Percentiles rank a stretch among this genome's conserved stretches.
Evolutionary conservation across 495 filamentous ascomycete species (phyloP).

Genomic region (Aspergillus ostianus): DNA sequence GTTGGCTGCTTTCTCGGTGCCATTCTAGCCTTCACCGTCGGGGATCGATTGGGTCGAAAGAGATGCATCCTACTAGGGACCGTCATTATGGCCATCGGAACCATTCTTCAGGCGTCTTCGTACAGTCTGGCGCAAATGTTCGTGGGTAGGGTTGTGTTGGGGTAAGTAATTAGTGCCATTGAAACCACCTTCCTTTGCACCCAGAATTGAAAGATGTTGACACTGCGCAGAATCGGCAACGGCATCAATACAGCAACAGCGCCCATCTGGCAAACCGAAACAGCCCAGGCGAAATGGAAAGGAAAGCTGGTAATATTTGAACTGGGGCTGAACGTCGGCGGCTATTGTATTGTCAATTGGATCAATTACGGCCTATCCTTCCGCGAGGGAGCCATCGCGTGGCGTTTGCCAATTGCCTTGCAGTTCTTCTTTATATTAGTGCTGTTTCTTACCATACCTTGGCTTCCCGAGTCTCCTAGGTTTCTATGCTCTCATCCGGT

Average conservation of each 20-base stretch:
- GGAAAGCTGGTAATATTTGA: conserved; percentile 62
- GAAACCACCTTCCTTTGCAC: not conserved
- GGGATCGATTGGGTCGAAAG: conserved; percentile 57
- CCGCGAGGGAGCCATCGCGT: conserved; percentile 40
- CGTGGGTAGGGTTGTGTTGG: conserved; percentile 54
- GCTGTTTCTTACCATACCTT: conserved; percentile 47
- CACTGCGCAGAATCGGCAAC: conserved; percentile 43
- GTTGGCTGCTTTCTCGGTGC: conserved; percentile 62
- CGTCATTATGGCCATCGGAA: conserved; percentile 57
- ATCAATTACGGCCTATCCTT: conserved; percentile 57
- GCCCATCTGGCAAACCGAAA: conserved; percentile 66
- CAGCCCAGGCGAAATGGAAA: conserved; percentile 55
- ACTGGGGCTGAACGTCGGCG: conserved; percentile 59
- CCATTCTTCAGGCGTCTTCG: conserved; percentile 56
- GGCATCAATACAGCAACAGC: conserved; percentile 64
- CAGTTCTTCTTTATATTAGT: conserved; percentile 54
- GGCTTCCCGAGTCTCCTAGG: conserved; percentile 54
- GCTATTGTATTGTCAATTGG: conserved; percentile 55
- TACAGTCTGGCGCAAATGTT: conserved; percentile 62
- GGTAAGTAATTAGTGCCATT: conserved; percentile 19
- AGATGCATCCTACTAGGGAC: conserved; percentile 55
- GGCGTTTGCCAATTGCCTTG: conserved; percentile 53
- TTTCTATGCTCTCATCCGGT: not conserved
- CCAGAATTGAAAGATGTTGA: not conserved
- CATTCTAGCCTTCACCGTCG: conserved; percentile 50